Evolutionary conservation across 208 protist genomes (phyloP).

Genomic region (Crithidia fasciculata): DNA sequence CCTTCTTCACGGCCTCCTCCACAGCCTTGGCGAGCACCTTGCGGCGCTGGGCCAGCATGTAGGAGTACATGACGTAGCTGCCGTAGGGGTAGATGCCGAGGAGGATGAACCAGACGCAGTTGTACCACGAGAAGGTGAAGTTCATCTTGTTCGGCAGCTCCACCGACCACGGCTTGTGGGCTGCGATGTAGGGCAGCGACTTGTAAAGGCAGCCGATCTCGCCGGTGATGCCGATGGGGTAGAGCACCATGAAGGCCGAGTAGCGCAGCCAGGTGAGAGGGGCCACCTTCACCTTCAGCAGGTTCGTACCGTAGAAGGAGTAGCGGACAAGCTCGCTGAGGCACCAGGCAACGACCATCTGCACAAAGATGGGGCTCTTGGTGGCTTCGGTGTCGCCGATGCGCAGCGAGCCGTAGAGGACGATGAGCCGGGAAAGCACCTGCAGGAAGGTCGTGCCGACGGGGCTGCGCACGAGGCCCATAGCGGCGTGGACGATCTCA

Average conservation of each 20-base stretch:
- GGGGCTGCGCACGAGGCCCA: slow-evolving; percentile 79
- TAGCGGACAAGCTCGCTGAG: slow-evolving; percentile 91
- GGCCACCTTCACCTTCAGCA: slow-evolving; percentile 44
- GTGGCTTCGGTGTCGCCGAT: slow-evolving; percentile 61
- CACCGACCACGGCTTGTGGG: slow-evolving; percentile 66
- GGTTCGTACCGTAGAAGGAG: slow-evolving; percentile 80
- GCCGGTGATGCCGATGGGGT: slow-evolving; percentile 89
- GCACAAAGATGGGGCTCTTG: slow-evolving; percentile 53
- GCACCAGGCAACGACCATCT: slow-evolving; percentile 88
- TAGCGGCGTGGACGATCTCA: slow-evolving; percentile 83
- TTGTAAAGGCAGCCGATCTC: slow-evolving; percentile 87
- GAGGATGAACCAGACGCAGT: slow-evolving; percentile 70
- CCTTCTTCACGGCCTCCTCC: slow-evolving; percentile 27
- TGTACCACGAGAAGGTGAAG: slow-evolving; percentile 84
- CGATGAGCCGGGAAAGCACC: slow-evolving; percentile 83
- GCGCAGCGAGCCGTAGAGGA: slow-evolving; percentile 81
- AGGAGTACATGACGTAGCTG: slow-evolving; percentile 88
- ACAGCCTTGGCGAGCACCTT: slow-evolving; percentile 57
- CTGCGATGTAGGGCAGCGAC: slow-evolving; percentile 70
- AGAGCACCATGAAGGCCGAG: slow-evolving; percentile 90
- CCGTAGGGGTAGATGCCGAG: slow-evolving; percentile 79
- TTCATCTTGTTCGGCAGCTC: slow-evolving; percentile 85
- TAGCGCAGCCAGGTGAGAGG: slow-evolving; percentile 89
- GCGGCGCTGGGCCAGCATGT: slow-evolving; percentile 89
- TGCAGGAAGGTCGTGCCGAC: slow-evolving; percentile 87